A percentile compares a stretch with the other conserved stretches of the same genome.
phyloP scores from a whole-genome alignment of 2,329 filamentous ascomycete species.

The Fusarium stilboides region DNA sequence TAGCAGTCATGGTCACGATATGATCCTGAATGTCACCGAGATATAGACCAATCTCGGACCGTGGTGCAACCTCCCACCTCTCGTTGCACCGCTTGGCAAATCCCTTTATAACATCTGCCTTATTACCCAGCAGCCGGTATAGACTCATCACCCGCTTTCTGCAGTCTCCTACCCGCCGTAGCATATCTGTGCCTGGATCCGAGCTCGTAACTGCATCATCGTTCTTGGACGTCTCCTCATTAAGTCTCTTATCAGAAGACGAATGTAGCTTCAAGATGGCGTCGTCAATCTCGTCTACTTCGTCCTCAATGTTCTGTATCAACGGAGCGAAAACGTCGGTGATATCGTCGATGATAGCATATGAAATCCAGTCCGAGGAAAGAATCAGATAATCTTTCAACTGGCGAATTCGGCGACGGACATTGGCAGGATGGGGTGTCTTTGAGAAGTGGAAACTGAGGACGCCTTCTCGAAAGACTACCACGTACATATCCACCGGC shows the following conservation, averaged over 20 bases:
- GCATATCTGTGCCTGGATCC: conserved; percentile 81
- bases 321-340: conserved; percentile 95
- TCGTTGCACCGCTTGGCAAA: conserved; percentile 99
- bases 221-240: conserved; percentile 62
- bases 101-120: conserved; percentile 98
- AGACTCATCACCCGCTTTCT: conserved; percentile 98
- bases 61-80: conserved; percentile 95
- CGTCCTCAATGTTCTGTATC: conserved; percentile 93
- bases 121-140: conserved; percentile 93
- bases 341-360: conserved; percentile 97
- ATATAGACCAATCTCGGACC: conserved; percentile 97
- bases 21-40: conserved; percentile 99
- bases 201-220: conserved; percentile 61
- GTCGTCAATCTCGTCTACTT: conserved; percentile 97
- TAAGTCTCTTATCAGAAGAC: conserved; percentile 60
- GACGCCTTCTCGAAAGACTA: conserved; percentile 96
- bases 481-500: conserved; percentile 96
- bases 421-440: conserved; percentile 95
- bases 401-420: conserved; percentile 92
- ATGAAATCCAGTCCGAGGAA: conserved; percentile 97
- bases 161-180: conserved; percentile 92
- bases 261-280: conserved; percentile 88
- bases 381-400: conserved; percentile 93
- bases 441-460: conserved; percentile 98
- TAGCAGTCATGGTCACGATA: conserved; percentile 98